Base-by-base conservation (phyloP, 768 basidiomycete species). In the Agaricus sinodeliciosus region DNA sequence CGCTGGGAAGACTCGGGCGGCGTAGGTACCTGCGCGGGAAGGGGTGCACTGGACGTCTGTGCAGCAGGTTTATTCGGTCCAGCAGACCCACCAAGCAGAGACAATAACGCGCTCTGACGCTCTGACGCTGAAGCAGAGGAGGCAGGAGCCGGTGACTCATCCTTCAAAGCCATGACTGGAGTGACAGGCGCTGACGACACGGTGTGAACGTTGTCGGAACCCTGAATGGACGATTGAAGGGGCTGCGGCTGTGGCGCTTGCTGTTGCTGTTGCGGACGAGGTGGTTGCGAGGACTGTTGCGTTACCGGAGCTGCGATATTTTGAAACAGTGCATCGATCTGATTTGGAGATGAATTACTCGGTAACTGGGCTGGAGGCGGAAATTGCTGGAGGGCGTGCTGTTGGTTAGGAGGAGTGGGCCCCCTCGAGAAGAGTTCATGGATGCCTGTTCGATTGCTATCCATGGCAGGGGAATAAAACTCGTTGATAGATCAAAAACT, bases 61-160 rank as follows among this genome's bases (percentile, higher is more conserved):
- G 55, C 41, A 43, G 56, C 16, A 3, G 59, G 57, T 22, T 46
- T 49, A 44, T 53, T 60, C 31, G 52, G 15, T 31, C 31, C 25
- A 56, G 61, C 65, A 1, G 78, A 69, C 26, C 79, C 70, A 55
- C 84, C 76, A 16, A 90, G 74, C 27, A 90, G 73, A 54, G 84
- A 84, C 41, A 91, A 73, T 45, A 92, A 72, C 0, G 88, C 85
- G 61, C 77, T 87, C 69, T 91, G 87, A 55, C 84, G 76, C 50
- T 91, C 88, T 0, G 78, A 68, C 49, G 78, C 70, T 51, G 72
- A 65, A 49, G 70, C 67, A 28, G 79, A 69, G 41, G 75, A 62
- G 22, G 74, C 67, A 27, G 72, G 71, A 52, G 70, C 65, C 54
- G 70, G 65, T 37, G 73, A 65, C 19, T 79, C 84, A 60, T 65